Evolutionary conservation across 2,329 filamentous ascomycete species (phyloP).

Genomic region (Aspergillus ruber): DNA sequence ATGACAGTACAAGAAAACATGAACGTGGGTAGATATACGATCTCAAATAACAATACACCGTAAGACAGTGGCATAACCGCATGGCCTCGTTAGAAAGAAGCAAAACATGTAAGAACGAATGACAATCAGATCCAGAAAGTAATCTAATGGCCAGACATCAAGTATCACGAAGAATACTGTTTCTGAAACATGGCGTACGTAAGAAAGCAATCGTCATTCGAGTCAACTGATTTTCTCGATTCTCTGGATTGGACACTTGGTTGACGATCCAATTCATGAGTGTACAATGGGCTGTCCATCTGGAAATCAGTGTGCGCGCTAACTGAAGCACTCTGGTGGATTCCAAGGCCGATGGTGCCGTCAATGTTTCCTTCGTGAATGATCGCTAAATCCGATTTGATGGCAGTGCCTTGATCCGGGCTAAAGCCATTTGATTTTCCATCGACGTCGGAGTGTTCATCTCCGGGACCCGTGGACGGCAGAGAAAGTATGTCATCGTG

Average conservation of each 20-base stretch:
- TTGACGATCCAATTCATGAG: slow-evolving; percentile 1
- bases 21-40: not conserved
- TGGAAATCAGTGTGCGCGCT: slow-evolving; percentile 14
- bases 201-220: slow-evolving; percentile 15
- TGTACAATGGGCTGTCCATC: slow-evolving; percentile 11
- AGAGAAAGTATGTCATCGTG: slow-evolving; percentile 16
- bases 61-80: not conserved
- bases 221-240: slow-evolving; percentile 15
- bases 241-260: slow-evolving; percentile 1
- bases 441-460: slow-evolving; percentile 25
- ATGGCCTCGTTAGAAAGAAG: not conserved
- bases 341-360: slow-evolving; percentile 12
- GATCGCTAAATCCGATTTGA: slow-evolving; percentile 14
- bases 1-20: not conserved
- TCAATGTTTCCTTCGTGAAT: slow-evolving; percentile 15
- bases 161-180: slow-evolving; percentile 12
- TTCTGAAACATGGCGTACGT: slow-evolving; percentile 13
- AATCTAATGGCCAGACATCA: not conserved
- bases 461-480: slow-evolving; percentile 9
- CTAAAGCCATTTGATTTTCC: slow-evolving; percentile 18
- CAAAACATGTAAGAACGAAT: not conserved
- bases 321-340: slow-evolving; percentile 9
- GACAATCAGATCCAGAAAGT: not conserved
- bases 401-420: slow-evolving; percentile 18
- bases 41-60: not conserved